These are phyloP conservation scores for Simplicillium aogashimaense DNA, from an alignment of 2,329 filamentous ascomycete species.

Conservation along the genomic window DNA sequence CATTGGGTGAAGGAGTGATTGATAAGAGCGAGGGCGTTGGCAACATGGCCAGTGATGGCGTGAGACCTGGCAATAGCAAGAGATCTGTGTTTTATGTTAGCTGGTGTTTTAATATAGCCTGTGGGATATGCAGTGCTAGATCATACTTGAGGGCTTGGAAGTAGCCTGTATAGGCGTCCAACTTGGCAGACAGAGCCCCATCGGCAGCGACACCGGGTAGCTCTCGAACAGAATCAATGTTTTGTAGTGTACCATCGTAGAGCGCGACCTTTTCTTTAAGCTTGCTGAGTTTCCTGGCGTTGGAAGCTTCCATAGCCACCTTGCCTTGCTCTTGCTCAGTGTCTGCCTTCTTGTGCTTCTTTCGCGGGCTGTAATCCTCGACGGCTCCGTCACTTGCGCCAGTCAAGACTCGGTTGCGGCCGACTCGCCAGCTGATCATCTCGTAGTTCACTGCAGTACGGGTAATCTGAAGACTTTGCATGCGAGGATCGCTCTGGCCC, in stretches of 20 bases:
- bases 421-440: constrained; percentile 89
- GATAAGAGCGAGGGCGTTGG: constrained; percentile 79
- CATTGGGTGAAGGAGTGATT: constrained; percentile 59
- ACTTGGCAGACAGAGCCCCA: constrained; percentile 59
- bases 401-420: constrained; percentile 80
- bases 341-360: constrained; percentile 40
- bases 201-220: constrained; percentile 86
- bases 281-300: constrained; percentile 65
- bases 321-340: constrained; percentile 29
- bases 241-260: constrained; percentile 86
- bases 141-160: constrained; percentile 80
- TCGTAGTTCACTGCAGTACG: constrained; percentile 90
- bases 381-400: constrained; percentile 71
- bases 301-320: constrained; percentile 50
- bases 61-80: constrained; percentile 82
- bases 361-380: constrained; percentile 36
- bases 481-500: constrained; percentile 69
- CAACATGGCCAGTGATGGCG: constrained; percentile 57
- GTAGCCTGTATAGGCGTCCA: constrained; percentile 72
- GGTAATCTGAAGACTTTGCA: constrained; percentile 89
- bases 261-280: constrained; percentile 80
- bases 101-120: constrained; percentile 1
- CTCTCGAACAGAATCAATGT: constrained; percentile 80
- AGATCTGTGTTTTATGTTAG: constrained; percentile 41
- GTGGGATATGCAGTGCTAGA: neutral